Evolutionary conservation across 192 early-diverging fungal genomes (phyloP), one percentile per base, ranked within the genome.

Genomic region (Coemansia asiatica): DNA sequence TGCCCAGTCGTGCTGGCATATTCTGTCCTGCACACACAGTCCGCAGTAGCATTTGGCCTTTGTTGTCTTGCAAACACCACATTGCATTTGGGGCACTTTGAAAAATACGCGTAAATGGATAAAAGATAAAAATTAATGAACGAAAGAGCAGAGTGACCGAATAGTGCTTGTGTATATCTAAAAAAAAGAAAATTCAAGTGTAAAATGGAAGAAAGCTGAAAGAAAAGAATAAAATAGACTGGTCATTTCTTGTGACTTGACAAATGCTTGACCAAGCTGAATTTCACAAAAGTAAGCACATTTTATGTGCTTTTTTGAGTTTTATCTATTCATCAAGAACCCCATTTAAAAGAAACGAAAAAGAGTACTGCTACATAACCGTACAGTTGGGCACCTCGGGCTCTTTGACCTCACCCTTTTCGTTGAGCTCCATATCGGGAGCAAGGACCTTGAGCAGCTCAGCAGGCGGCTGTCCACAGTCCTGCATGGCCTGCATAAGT

Each of bases 401-500:
- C 21, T 87, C 61, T 59, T 88, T 84, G 60, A 90, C 87, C 44
- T 90, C 66, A 31, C 90, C 91, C 59, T 87, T 86, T 36, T 87
- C 75, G 64, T 92, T 93, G 49, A 95, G 66, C 51, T 95, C 89
- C 84, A 95, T 84, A 35, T 92, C 97, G 12, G 97, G 97, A 18
- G 94, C 93, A 66, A 98, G 73, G 27, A 94, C 90, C 64, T 92
- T 88, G 63, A 99, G 71, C 21, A 99, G 84, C 59, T 90, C 94
- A 44, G 90, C 85, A 6, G 97, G 97, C 21, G 97, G 97, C 68
- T 97, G 94, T 31, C 97, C 97, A 49, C 85, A 89, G 38, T 95
- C 93, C 88, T 99, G 96, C 92, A 99, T 95, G 87, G 95, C 79
- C 79, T 94, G 89, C 96, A 99, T 97, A 59, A 99, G 85, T 53